phyloP scores from a whole-genome alignment of 2,329 filamentous ascomycete genomes.

The Eurotiales sp. region DNA sequence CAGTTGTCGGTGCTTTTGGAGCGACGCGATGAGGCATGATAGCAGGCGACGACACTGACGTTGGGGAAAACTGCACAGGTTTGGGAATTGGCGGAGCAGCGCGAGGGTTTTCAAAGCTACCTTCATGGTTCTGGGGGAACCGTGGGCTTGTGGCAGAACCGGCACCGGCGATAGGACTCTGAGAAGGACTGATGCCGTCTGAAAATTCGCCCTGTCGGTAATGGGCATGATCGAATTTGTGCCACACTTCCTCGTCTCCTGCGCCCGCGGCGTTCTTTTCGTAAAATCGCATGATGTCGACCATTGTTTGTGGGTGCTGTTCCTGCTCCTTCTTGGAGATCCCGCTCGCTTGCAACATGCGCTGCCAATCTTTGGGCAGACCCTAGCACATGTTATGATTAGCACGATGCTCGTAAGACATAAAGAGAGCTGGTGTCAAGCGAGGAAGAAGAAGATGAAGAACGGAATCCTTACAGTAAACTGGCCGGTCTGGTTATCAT shows the following conservation, averaged over 20 bases:
- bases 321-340: slow-evolving; percentile 95
- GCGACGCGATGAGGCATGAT: slow-evolving; percentile 74
- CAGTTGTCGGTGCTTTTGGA: slow-evolving; percentile 70
- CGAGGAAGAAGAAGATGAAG: background rate
- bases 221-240: slow-evolving; percentile 91
- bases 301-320: slow-evolving; percentile 91
- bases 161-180: slow-evolving; percentile 45
- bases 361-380: slow-evolving; percentile 96
- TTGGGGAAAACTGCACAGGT: slow-evolving; percentile 30
- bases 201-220: slow-evolving; percentile 46
- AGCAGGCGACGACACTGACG: slow-evolving; percentile 41
- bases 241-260: slow-evolving; percentile 81
- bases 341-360: slow-evolving; percentile 88
- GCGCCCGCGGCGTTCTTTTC: slow-evolving; percentile 83
- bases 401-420: no score
- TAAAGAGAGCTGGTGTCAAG: no score
- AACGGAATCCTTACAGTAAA: slow-evolving; percentile 69
- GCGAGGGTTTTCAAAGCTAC: slow-evolving; percentile 95
- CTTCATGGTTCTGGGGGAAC: slow-evolving; percentile 84
- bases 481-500: slow-evolving; percentile 92
- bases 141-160: slow-evolving; percentile 66
- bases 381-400: slow-evolving; percentile 53
- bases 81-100: slow-evolving; percentile 82
- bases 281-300: slow-evolving; percentile 95
- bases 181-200: slow-evolving; percentile 41